Evolutionary conservation across 2,329 filamentous ascomycete genomes (phyloP), one percentile per base, ranked within the genome.

Genomic region (Fusarium sulawesiense): DNA sequence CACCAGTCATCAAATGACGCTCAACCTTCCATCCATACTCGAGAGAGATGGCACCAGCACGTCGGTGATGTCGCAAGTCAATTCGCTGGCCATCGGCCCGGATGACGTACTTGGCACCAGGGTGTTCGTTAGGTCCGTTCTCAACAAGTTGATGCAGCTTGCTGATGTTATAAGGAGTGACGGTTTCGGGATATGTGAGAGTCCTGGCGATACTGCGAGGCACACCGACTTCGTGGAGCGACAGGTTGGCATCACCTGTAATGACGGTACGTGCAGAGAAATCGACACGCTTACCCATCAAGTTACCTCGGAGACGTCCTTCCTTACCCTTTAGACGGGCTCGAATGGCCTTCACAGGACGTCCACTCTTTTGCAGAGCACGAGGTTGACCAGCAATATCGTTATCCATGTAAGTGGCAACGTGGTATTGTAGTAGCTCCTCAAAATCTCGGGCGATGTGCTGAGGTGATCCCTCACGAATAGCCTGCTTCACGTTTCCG

Each of bases 221-320:
- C 45, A 99, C 96, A 81, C 97, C 96, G 67, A 99, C 97, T 84
- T 99, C 94, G 77, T 99, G 95, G 29, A 99, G 87, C 29, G 94
- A 97, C 73, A 99, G 84, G 78, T 98, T 99, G 64, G 96, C 96
- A 78, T 99, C 96, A 83, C 96, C 96, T 55, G 97, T 99, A 80
- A 99, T 99, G 84, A 99, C 96, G 32, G 97, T 99, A 91, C 96
- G 96, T 40, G 97, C 97, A 1, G 97, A 99, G 78, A 99, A 99
- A 79, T 99, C 96, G 66, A 99, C 96, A 89, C 94, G 94, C 83
- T 99, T 99, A 70, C 96, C 96, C 97, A 99, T 99, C 86, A 99
- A 85, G 82, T 99, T 99, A 78, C 97, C 96, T 84, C 96, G 92
- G 25, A 99, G 89, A 86, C 96, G 94, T 74, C 96, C 96, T 79